Evolutionary conservation across 2,329 filamentous ascomycete genomes (phyloP), one percentile per base, ranked within the genome.

Genomic region (Colletotrichum sp.): DNA sequence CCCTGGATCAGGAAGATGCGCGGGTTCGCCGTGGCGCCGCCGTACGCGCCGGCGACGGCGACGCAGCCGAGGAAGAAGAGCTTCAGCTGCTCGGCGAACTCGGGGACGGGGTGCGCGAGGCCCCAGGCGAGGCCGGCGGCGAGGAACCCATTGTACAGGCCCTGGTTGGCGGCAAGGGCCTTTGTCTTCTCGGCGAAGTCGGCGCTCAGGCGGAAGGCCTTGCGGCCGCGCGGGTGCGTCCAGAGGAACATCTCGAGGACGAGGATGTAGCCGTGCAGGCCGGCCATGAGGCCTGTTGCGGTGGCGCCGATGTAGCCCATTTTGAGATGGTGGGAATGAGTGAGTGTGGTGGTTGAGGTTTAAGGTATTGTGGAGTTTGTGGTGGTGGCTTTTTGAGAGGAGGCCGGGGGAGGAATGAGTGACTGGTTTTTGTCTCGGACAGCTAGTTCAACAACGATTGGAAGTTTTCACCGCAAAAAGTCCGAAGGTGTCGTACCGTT

Each of bases 121-220:
- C 85, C 84, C 88, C 88, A 90, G 30, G 82, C 74, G 3, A 90
- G 80, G 0, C 88, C 88, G 2, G 87, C 87, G 5, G 87, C 85
- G n/a, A 90, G 82, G 71, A 90, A 89, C 57, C 88, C 88, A 79
- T 90, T 90, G 82, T 90, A 90, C 8, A 90, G 82, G 25, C 88
- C 88, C 79, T 90, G 88, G 80, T 90, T 90, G 68, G 86, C 86
- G 63, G 87, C 88, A 44, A 90, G 82, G 6, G 82, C 78, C 76
- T 84, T 85, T 5, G 87, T 88, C 80, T 87, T 79, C 52, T 85
- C 80, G 8, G 88, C 88, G 72, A 87, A 88, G 7, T 88, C 85
- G n/a, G 85, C 79, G 0, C 82, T 85, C 44, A 88, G 82, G 34
- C 80, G 80, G 81, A 90, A 90, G 3, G 87, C 79, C 78, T 85